These are phyloP conservation scores for Saussurea involucrata DNA, from an alignment of 129 eudicot species.

Conservation along the genomic window DNA sequence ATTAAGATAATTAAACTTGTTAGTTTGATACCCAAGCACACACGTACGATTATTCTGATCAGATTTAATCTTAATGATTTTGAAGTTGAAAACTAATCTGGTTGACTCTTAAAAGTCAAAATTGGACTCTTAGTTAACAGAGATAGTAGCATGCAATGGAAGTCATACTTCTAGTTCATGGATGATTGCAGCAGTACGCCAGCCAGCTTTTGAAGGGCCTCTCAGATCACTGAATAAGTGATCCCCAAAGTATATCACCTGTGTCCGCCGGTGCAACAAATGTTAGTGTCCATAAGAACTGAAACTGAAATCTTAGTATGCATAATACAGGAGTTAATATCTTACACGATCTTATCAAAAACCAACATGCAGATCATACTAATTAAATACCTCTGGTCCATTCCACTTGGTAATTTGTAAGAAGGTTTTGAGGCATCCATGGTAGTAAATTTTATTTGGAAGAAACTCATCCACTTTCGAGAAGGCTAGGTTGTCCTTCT, in stretches of 20 bases:
- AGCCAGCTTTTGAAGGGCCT: slow-evolving; percentile 98
- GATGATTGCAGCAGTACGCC: slow-evolving; percentile 99
- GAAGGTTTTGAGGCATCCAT: slow-evolving; percentile 94
- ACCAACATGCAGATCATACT: slow-evolving; percentile 2
- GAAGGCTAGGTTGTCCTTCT: slow-evolving; percentile 81
- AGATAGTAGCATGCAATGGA: background rate
- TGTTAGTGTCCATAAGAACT: background rate
- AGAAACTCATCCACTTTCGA: slow-evolving; percentile 85
- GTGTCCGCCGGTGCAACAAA: background rate
- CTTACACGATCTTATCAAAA: background rate
- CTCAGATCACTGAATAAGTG: slow-evolving; percentile 97
- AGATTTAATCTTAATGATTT: background rate
- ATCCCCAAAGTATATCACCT: slow-evolving; percentile 99
- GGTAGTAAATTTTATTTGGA: slow-evolving; percentile 83
- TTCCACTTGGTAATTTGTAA: slow-evolving; percentile 94
- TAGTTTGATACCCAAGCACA: background rate
- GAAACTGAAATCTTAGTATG: background rate
- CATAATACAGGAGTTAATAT: background rate
- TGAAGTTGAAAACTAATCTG: background rate
- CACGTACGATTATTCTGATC: background rate
- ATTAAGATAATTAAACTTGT: background rate
- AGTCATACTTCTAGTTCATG: slow-evolving; percentile 80
- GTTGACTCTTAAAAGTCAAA: slow-evolving; percentile 1
- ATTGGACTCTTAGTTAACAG: background rate
- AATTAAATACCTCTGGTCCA: slow-evolving; percentile 78